Evolutionary conservation across 257 asterid species (phyloP), one percentile per base, ranked within the genome.

Genomic region (Penstemon eatonii): DNA sequence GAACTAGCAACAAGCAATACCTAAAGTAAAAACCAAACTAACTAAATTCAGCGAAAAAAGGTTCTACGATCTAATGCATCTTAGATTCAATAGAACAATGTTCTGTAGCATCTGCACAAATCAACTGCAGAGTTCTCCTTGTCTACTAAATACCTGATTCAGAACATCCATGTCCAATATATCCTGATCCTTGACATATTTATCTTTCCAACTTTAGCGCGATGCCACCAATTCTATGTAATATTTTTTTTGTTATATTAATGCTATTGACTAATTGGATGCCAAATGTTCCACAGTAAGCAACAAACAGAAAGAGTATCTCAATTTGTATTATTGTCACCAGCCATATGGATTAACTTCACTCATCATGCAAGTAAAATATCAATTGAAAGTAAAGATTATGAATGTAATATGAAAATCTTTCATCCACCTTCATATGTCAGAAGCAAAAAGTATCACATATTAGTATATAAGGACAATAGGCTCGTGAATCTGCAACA

Each of bases 1-100:
- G 70, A 56, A 56, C 50, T n/a, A 13, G n/a, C 12, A 66, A 4
- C n/a, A 60, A 64, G 47, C 39, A 42, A 58, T 54, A 64, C 39
- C 67, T 33, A 7, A 18, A 15, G 4, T 7, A 51, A 53, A 56
- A 13, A 15, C 18, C 40, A 50, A 46, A 65, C 13, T 9, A 46
- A 65, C 13, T 9, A 76, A 43, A 44, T 11, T 8, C 60, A 45
- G 51, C 40, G 45, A 45, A 53, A 38, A 52, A 5, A 25, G 4
- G 13, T 36, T 33, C 7, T 43, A 42, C 33, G 47, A 56, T 13
- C 41, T 15, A 66, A 43, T 3, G 10, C n/a, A 59, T 57, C 49
- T 19, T 19, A 51, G 47, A 19, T 52, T 58, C 13, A 37, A 49
- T 38, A 56, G 15, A 60, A 46, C 40, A 67, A 13, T 55, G 54